Evolutionary conservation across 345 rosid species (phyloP), one percentile per base, ranked within the genome.

Genomic region (Gossypium stocksii): DNA sequence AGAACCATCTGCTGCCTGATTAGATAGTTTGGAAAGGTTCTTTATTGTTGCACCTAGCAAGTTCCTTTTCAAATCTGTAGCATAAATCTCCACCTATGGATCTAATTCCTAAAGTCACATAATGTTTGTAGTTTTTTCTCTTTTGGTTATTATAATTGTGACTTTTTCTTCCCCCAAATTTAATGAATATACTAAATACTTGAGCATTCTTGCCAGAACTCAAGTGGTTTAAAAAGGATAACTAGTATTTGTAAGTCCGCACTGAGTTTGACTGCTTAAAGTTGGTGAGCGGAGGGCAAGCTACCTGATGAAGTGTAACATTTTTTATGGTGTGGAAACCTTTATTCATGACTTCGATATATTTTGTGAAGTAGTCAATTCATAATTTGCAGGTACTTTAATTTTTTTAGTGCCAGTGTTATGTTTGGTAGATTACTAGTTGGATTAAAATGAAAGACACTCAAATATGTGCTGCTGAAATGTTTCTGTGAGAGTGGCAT

Each of bases 1-100:
- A 56, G 14, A 9, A 16, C 14, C 23, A 23, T 48, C 3, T 20
- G 34, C 54, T 69, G 17, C 44, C 45, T 69, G 25, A 51, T 69
- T 27, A 69, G 60, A 51, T 69, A 4, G 45, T 13, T 68, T 69
- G 17, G 10, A 9, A 69, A 69, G 16, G 16, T 69, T 46, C 19
- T 69, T 16, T 27, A 51, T 25, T 52, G n/a, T 66, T 68, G 44
- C 72, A 68, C 38, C 19, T 49, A 17, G 22, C 72, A 51, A 51
- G 45, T 27, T 69, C 45, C 45, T 69, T 27, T 5, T 69, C 20
- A 69, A 25, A 27, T 16, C n/a, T 69, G 15, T 27, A 17, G 45
- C 45, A 51, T 49, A 51, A 69, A 69, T 69, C 72, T 69, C 72
- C 43, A 69, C 45, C 22, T 27, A 52, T 52, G 60, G 60, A 27